Conservation (phyloP, 2,329 filamentous ascomycete species). For the Cylindrodendrum hubeiense region DNA sequence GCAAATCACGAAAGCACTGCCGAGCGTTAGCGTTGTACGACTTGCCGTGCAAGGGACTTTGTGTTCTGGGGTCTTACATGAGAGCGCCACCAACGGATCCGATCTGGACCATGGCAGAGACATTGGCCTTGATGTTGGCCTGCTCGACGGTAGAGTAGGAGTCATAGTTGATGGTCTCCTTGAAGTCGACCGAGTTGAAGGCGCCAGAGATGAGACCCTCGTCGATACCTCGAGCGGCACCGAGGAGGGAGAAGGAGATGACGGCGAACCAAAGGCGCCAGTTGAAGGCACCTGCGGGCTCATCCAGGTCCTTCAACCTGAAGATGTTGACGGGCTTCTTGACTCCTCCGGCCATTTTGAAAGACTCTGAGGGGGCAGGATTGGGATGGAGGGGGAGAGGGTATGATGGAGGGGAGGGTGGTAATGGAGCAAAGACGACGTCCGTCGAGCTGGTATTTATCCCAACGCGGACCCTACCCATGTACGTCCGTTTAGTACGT, state of each 20-base stretch:
- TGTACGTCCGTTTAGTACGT: neutral
- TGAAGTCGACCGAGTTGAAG: slow-evolving; percentile 75
- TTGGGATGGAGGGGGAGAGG: neutral
- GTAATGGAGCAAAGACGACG: neutral
- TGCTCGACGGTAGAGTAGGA: slow-evolving; percentile 64
- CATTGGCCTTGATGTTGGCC: slow-evolving; percentile 80
- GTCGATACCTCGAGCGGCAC: slow-evolving; percentile 82
- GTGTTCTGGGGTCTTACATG: slow-evolving; percentile 50
- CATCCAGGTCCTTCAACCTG: slow-evolving; percentile 71
- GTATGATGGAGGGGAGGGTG: neutral
- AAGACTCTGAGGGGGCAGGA: neutral
- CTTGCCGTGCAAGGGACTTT: neutral
- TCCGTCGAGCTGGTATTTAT: slow-evolving; percentile 1
- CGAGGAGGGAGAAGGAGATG: slow-evolving; percentile 79
- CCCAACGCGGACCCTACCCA: neutral
- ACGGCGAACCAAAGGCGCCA: slow-evolving; percentile 85
- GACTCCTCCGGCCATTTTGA: slow-evolving; percentile 62
- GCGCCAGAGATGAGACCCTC: slow-evolving; percentile 83
- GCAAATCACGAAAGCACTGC: slow-evolving; percentile 68
- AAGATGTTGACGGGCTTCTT: slow-evolving; percentile 74
- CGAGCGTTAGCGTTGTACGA: neutral
- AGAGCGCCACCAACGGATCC: slow-evolving; percentile 80
- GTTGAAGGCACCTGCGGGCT: slow-evolving; percentile 79
- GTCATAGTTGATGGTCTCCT: slow-evolving; percentile 68
- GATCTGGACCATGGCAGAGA: slow-evolving; percentile 85